Conservation (phyloP, 1,284 basidiomycete genomes). For the Clitocybe nebularis region DNA sequence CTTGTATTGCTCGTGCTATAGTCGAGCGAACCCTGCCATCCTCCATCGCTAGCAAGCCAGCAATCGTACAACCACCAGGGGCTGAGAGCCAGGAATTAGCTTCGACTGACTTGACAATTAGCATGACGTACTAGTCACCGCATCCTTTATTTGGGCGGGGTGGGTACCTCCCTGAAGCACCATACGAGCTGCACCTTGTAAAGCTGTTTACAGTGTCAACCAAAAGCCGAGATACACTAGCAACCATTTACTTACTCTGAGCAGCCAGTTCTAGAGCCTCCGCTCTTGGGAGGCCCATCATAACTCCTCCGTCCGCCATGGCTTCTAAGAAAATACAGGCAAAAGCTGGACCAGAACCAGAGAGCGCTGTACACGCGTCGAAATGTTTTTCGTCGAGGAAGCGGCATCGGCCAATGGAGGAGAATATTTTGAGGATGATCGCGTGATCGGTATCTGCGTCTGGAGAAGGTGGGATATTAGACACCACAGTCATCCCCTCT, state of each 20-base stretch:
- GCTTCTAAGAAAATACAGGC: conserved; percentile 96
- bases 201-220: conserved; percentile 68
- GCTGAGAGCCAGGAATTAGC: conserved; percentile 44
- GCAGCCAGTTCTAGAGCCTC: conserved; percentile 95
- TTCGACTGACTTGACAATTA: not conserved
- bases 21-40: conserved; percentile 93
- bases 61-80: conserved; percentile 98
- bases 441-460: conserved; percentile 58
- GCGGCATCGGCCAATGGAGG: conserved; percentile 89
- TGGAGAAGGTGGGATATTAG: conserved; percentile 54
- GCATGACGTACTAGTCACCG: conserved; percentile 82
- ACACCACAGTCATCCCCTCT: conserved; percentile 95
- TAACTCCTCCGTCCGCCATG: conserved; percentile 98
- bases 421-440: conserved; percentile 92
- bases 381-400: conserved; percentile 98
- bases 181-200: conserved; percentile 98
- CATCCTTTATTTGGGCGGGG: conserved; percentile 96
- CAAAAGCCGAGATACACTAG: conserved; percentile 2
- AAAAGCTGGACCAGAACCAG: conserved; percentile 96
- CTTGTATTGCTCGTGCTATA: conserved; percentile 93
- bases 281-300: conserved; percentile 97
- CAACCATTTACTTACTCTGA: conserved; percentile 66
- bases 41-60: conserved; percentile 91
- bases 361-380: conserved; percentile 96
- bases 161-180: conserved; percentile 84